These are phyloP conservation scores for Suillus subluteus DNA, from an alignment of 768 basidiomycete genomes.

Conservation along the genomic window DNA sequence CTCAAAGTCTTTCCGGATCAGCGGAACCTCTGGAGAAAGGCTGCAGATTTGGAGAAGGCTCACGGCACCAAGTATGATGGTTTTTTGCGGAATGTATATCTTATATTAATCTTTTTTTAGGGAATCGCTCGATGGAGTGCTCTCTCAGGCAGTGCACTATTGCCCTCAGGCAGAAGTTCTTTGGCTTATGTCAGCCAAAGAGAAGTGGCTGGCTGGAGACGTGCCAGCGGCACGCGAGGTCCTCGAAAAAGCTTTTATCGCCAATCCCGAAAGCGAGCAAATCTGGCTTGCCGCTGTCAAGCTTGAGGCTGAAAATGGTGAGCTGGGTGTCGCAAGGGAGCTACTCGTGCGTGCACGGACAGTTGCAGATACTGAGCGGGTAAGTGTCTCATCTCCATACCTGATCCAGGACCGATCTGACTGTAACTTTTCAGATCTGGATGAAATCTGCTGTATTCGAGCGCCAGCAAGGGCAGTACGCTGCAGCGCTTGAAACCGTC, in stretches of 20 bases:
- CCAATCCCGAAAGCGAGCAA: conserved; percentile 95
- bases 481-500: conserved; percentile 75
- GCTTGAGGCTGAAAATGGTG: conserved; percentile 93
- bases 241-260: conserved; percentile 87
- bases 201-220: conserved; percentile 91
- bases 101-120: conserved; percentile 38
- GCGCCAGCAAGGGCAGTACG: conserved; percentile 79
- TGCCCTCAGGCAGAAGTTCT: conserved; percentile 96
- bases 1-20: conserved; percentile 89
- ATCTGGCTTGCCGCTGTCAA: conserved; percentile 99
- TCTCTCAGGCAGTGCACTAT: conserved; percentile 81
- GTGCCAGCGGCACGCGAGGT: conserved; percentile 90
- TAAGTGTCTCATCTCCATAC: conserved; percentile 38
- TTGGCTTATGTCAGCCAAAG: conserved; percentile 98
- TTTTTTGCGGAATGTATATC: background rate
- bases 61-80: conserved; percentile 75
- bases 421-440: conserved; percentile 73
- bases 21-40: conserved; percentile 84
- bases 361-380: conserved; percentile 91
- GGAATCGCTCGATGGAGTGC: conserved; percentile 80
- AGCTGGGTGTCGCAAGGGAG: conserved; percentile 83
- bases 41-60: conserved; percentile 90
- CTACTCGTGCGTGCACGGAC: conserved; percentile 86
- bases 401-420: background rate
- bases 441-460: conserved; percentile 98